Conservation (phyloP, 2,329 filamentous ascomycete species). For the Emergomyces pasteurianus region DNA sequence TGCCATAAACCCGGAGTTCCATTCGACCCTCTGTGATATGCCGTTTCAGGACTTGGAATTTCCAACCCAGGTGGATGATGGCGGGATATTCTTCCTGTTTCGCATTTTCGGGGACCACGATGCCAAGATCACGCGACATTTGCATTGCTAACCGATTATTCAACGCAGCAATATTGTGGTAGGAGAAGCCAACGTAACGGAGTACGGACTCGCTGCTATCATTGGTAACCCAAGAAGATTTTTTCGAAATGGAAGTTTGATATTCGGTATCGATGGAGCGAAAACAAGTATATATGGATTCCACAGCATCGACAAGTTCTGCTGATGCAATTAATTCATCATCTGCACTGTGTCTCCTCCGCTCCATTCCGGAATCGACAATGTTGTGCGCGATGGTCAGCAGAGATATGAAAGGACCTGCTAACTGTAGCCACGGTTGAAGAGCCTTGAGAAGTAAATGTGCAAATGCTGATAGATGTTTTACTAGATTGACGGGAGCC, state of each 20-base stretch:
- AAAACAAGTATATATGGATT: conserved; percentile 19
- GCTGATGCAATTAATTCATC: conserved; percentile 13
- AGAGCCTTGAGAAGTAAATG: conserved; percentile 19
- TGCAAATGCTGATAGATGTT: conserved; percentile 20
- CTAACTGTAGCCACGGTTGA: conserved; percentile 19
- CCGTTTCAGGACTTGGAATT: conserved; percentile 54
- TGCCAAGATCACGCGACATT: conserved; percentile 25
- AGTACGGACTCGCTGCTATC: conserved; percentile 30
- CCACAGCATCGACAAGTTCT: conserved; percentile 11
- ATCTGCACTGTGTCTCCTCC: conserved; percentile 14
- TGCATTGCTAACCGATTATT: conserved; percentile 22
- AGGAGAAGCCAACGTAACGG: conserved; percentile 20
- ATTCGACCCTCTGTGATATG: conserved; percentile 77
- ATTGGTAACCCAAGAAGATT: conserved; percentile 30
- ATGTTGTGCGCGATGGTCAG: conserved; percentile 18
- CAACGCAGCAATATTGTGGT: conserved; percentile 20
- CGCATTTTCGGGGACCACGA: conserved; percentile 21
- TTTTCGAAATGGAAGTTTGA: conserved; percentile 30
- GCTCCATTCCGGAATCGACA: conserved; percentile 21
- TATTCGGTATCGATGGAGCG: conserved; percentile 25
- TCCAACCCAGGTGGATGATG: conserved; percentile 47
- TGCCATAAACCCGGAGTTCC: conserved; percentile 73
- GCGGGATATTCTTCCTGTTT: conserved; percentile 18
- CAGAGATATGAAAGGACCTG: conserved; percentile 13
- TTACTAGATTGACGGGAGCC: conserved; percentile 17